These are phyloP conservation scores for Funneliformis mosseae DNA, from an alignment of 192 early-diverging fungal genomes.

Conservation along the genomic window DNA sequence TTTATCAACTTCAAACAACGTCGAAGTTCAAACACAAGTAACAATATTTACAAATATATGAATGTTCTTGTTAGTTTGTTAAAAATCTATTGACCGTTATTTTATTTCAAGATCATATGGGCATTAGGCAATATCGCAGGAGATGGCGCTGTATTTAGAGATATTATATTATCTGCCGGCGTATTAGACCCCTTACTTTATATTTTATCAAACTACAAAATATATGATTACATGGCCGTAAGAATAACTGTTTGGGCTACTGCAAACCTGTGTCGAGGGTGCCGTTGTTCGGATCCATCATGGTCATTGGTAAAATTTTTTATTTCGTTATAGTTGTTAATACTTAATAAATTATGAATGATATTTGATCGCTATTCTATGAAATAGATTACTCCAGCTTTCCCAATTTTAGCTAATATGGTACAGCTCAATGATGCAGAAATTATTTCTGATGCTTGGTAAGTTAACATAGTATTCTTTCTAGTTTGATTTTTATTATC, in stretches of 20 bases:
- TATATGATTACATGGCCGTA: slow-evolving; percentile 23
- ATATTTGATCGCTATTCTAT: background rate
- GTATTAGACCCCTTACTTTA: slow-evolving; percentile 23
- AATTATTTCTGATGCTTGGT: slow-evolving; percentile 28
- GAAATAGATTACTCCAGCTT: slow-evolving; percentile 23
- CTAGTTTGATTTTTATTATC: background rate
- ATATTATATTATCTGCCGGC: slow-evolving; percentile 24
- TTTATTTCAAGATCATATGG: slow-evolving; percentile 21
- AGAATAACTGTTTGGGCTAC: slow-evolving; percentile 26
- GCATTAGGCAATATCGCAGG: slow-evolving; percentile 21
- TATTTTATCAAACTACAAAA: slow-evolving; percentile 13
- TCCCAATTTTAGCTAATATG: slow-evolving; percentile 15
- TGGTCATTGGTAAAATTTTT: slow-evolving; percentile 12
- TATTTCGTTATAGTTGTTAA: background rate
- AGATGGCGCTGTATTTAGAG: slow-evolving; percentile 15
- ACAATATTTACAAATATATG: background rate
- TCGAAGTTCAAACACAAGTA: slow-evolving; percentile 25
- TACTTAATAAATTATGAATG: background rate
- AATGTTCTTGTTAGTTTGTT: background rate
- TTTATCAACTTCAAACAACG: background rate
- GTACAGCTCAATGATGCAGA: slow-evolving; percentile 12
- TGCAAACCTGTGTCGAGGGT: slow-evolving; percentile 26
- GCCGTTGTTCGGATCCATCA: slow-evolving; percentile 23
- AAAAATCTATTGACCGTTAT: background rate
- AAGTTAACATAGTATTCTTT: background rate